Evolutionary conservation across 2,329 filamentous ascomycete species (phyloP), one percentile per base, ranked within the genome.

Genomic region (Fusarium cyanostomum): DNA sequence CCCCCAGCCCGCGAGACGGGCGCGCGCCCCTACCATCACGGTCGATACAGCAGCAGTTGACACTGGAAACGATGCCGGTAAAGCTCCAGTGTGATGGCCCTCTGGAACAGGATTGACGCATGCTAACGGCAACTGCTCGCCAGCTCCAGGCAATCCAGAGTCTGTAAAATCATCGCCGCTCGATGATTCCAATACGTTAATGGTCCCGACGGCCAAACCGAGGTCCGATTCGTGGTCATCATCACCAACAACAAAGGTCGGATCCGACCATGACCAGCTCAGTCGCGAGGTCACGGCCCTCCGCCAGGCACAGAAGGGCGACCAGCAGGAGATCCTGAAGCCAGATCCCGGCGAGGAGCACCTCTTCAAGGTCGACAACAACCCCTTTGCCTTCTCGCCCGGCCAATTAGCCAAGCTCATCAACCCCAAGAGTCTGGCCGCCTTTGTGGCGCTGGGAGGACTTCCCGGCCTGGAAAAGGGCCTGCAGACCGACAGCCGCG

Each of bases 381-480:
- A 94, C 72, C 89, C 89, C 0, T 96, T 96, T 71, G 92, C 91
- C 5, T 96, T 91, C 71, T 87, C 87, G 2, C 90, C 90, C 0
- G 92, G 92, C 11, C 88, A 94, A 70, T 81, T 96, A 57, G 88
- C 86, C 62, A 96, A 95, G 76, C 82, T 96, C 72, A 84, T 93
- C 46, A 94, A 95, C 71, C 92, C 92, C 2, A 96, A 96, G 78
- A 94, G 87, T 51, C 77, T 95, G 55, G 82, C 88, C 10, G 92
- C 92, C 0, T 95, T 92, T 68, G 89, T 87, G 66, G 89, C 88
- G 3, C 75, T 96, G 1, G 92, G 92, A 39, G 92, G 92, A 16
- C 74, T 95, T 4, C 75, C 76, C 4, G 92, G 92, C 0, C 75
- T 96, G 46, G 91, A 92, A 74, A 89, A 86, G 68, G 92, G 92